phyloP scores from a whole-genome alignment of 768 basidiomycete genomes.

The Rhizopogon vinicolor region DNA sequence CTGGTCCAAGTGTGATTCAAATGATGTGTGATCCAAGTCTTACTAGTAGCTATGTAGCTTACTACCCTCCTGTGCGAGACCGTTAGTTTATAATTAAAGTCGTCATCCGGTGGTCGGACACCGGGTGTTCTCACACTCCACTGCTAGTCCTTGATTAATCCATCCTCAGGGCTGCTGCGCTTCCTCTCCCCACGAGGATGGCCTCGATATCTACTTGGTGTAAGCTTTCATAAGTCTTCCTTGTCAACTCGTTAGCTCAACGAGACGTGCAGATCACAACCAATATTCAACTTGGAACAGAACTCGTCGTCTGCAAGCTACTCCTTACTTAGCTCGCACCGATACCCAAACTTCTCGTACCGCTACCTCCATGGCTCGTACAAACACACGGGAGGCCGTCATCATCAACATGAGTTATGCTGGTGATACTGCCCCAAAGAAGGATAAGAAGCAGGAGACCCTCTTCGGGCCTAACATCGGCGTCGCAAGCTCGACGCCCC shows the following conservation, averaged over 20 bases:
- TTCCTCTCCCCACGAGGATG: conserved; percentile 15
- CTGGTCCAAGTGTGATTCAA: too few relatives aligned
- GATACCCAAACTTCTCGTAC: conserved; percentile 44
- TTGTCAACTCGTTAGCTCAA: conserved; percentile 3
- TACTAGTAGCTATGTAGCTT: too few relatives aligned
- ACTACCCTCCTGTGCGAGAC: too few relatives aligned
- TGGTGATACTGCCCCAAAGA: conserved; percentile 27
- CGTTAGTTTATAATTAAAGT: background rate
- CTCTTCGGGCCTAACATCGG: conserved; percentile 93
- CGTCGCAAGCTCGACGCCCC: conserved; percentile 58
- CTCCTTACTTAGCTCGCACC: conserved; percentile 49
- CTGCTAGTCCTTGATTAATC: background rate
- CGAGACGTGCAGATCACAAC: conserved; percentile 33
- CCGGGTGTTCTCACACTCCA: conserved; percentile 4
- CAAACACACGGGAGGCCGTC: conserved; percentile 19
- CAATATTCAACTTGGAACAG: conserved; percentile 59
- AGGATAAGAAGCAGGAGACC: conserved; percentile 68
- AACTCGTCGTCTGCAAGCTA: conserved; percentile 44
- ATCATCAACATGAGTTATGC: conserved; percentile 18
- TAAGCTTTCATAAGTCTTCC: conserved; percentile 15
- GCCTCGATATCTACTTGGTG: conserved; percentile 35
- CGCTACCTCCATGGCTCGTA: conserved; percentile 47
- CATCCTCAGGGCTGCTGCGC: background rate
- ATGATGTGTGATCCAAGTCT: too few relatives aligned
- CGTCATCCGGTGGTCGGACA: background rate